Percentiles rank a stretch among this genome's conserved stretches.
Evolutionary conservation across 2,329 filamentous ascomycete genomes (phyloP).

Genomic region (Teratosphaeriaceae sp.): DNA sequence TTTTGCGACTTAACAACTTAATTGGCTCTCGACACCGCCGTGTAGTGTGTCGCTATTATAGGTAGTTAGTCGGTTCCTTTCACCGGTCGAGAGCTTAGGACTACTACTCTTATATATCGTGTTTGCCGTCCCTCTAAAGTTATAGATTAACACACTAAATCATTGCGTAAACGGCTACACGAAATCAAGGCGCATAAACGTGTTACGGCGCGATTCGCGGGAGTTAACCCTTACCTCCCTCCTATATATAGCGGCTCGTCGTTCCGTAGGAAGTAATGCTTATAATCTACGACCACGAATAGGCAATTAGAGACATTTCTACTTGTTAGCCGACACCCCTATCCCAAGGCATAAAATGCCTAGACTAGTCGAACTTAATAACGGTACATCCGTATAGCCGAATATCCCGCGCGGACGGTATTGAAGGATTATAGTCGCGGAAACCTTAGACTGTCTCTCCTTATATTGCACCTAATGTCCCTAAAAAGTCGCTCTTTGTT

Average conservation of each 20-base stretch:
- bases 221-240: background rate
- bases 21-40: background rate
- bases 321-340: background rate
- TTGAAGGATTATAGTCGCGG: too few species aligned
- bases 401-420: too few species aligned
- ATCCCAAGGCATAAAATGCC: background rate
- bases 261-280: background rate
- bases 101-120: background rate
- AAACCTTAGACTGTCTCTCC: too few species aligned
- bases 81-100: background rate
- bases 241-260: background rate
- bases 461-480: too few species aligned
- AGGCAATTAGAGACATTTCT: background rate
- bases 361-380: background rate
- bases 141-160: background rate
- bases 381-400: background rate
- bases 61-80: background rate
- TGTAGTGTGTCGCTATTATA: background rate
- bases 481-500: too few species aligned
- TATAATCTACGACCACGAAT: background rate
- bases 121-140: background rate
- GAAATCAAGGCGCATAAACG: background rate
- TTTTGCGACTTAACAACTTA: background rate
- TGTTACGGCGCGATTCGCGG: background rate
- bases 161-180: background rate